phyloP scores from a whole-genome alignment of 2,329 filamentous ascomycete species.

The Sclerotinia borealis region DNA sequence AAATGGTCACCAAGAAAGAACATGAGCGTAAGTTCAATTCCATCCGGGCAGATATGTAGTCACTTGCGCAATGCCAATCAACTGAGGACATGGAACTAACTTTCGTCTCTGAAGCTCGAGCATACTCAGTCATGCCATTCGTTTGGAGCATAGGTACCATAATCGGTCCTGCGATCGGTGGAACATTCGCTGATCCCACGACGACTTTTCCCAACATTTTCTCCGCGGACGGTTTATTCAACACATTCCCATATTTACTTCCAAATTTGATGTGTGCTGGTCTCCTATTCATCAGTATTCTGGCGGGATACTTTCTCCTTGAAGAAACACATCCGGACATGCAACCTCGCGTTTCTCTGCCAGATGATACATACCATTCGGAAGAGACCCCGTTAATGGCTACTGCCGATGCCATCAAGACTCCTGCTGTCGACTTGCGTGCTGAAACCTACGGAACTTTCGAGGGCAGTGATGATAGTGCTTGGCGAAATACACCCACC shows the following conservation, averaged over 20 bases:
- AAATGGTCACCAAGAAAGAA: conserved; percentile 61
- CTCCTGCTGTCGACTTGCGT: conserved; percentile 66
- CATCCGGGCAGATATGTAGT: background rate
- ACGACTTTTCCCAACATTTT: conserved; percentile 68
- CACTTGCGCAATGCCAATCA: background rate
- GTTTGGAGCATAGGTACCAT: conserved; percentile 91
- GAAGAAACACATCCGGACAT: conserved; percentile 87
- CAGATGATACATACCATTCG: conserved; percentile 46
- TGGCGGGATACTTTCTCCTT: conserved; percentile 73
- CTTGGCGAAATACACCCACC: conserved; percentile 30
- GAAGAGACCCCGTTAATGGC: conserved; percentile 62
- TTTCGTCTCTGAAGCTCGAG: conserved; percentile 44
- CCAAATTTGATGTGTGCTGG: conserved; percentile 79
- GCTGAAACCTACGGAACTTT: conserved; percentile 79
- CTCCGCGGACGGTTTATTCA: conserved; percentile 62
- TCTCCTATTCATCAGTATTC: conserved; percentile 71
- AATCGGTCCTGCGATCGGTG: conserved; percentile 81
- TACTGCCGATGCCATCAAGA: conserved; percentile 67
- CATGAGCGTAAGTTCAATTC: conserved; percentile 15
- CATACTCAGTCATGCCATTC: conserved; percentile 90
- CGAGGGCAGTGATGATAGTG: conserved; percentile 29
- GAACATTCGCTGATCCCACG: conserved; percentile 74
- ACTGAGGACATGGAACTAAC: background rate
- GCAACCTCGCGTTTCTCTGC: conserved; percentile 48
- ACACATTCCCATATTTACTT: conserved; percentile 75